These are phyloP conservation scores for Hemerocallis citrina DNA, from an alignment of 106 monocot genomes.

Conservation along the genomic window DNA sequence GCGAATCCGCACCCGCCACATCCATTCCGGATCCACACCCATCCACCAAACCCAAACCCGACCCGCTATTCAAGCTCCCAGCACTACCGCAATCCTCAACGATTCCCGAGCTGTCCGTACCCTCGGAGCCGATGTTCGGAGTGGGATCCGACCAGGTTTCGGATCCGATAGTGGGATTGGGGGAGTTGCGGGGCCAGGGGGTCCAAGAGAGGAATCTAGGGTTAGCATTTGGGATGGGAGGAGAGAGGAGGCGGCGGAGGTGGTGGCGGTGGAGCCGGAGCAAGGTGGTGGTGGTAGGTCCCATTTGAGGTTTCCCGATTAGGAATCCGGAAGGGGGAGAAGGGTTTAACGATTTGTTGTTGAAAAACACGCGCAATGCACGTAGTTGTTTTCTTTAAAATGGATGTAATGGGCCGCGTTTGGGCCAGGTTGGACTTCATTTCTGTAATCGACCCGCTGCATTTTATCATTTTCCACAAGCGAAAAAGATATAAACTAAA, in stretches of 20 bases:
- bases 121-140: not conserved
- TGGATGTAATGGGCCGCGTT: too few relatives aligned
- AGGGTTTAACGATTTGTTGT: too few relatives aligned
- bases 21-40: conserved; percentile 6
- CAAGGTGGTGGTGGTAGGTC: not conserved
- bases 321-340: too few relatives aligned
- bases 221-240: conserved; percentile 3
- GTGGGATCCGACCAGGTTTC: conserved; percentile 6
- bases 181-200: conserved; percentile 10
- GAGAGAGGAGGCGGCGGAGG: not conserved
- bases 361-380: too few relatives aligned
- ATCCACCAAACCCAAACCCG: conserved; percentile 3
- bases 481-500: too few relatives aligned
- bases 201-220: conserved; percentile 26
- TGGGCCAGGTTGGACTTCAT: too few relatives aligned
- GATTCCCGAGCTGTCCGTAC: not conserved
- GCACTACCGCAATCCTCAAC: not conserved
- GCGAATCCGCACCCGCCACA: conserved; percentile 7
- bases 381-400: too few relatives aligned
- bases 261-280: conserved; percentile 6
- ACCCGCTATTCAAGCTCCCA: not conserved
- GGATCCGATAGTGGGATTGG: not conserved
- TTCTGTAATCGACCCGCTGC: too few relatives aligned
- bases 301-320: too few relatives aligned
- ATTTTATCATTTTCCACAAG: too few relatives aligned